A percentile compares a stretch with the other conserved stretches of the same genome.
Conservation (phyloP, 495 filamentous ascomycete genomes). For the Tuber borchii region DNA sequence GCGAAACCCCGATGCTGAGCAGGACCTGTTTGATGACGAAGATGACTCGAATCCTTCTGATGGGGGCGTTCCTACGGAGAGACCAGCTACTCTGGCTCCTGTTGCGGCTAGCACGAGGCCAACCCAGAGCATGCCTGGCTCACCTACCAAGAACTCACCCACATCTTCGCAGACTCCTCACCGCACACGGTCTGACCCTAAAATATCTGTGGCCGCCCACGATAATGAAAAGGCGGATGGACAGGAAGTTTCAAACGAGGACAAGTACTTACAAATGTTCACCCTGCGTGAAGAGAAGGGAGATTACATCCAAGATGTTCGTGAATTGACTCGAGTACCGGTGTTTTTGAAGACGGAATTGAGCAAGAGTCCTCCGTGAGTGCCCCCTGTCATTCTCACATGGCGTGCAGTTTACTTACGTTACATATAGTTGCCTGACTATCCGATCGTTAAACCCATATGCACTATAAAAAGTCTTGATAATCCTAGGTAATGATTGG, state of each 20-base stretch:
- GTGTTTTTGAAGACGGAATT: constrained; percentile 97
- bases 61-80: constrained; percentile 27
- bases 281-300: constrained; percentile 84
- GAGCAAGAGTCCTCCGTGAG: constrained; percentile 97
- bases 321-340: constrained; percentile 92
- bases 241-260: constrained; percentile 60
- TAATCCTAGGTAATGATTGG: background rate
- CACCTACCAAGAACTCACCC: constrained; percentile 71
- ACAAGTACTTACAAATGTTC: constrained; percentile 90
- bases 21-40: constrained; percentile 89
- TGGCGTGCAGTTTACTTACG: constrained; percentile 43
- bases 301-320: constrained; percentile 95
- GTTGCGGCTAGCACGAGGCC: constrained; percentile 51
- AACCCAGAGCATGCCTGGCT: constrained; percentile 93
- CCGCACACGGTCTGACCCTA: constrained; percentile 84
- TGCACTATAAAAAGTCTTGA: constrained; percentile 57
- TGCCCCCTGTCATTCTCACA: constrained; percentile 32
- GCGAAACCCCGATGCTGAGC: constrained; percentile 80
- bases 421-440: constrained; percentile 69
- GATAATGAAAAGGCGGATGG: constrained; percentile 68
- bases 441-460: constrained; percentile 97
- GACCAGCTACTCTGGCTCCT: constrained; percentile 28
- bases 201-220: constrained; percentile 66
- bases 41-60: constrained; percentile 69
- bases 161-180: constrained; percentile 64